A percentile compares a stretch with the other conserved stretches of the same genome.
Evolutionary conservation across 129 eudicot genomes (phyloP).

Genomic region (Rutidosis leptorrhynchoides): DNA sequence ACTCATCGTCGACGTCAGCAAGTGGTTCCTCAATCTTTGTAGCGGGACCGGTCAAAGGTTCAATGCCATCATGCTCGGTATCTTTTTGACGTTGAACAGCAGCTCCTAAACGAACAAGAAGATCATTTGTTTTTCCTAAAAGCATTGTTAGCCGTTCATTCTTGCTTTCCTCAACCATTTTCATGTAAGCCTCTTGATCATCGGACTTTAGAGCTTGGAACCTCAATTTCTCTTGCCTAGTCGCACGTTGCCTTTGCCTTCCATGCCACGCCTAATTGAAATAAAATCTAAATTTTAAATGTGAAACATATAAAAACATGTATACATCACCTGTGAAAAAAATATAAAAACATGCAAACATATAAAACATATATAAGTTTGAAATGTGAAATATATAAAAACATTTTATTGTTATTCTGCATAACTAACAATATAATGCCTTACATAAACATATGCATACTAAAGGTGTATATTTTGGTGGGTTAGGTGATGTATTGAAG

Average conservation of each 20-base stretch:
- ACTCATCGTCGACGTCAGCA: slow-evolving; percentile 52
- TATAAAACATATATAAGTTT: too few relatives aligned
- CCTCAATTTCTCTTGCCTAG: slow-evolving; percentile 88
- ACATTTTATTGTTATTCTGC: too few relatives aligned
- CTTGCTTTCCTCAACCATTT: slow-evolving; percentile 99
- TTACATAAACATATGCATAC: background rate
- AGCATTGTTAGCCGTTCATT: slow-evolving; percentile 94
- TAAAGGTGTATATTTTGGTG: too few relatives aligned
- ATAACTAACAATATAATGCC: slow-evolving; percentile 4
- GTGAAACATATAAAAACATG: too few relatives aligned
- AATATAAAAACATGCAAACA: too few relatives aligned
- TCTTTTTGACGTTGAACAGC: slow-evolving; percentile 98
- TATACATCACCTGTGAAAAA: too few relatives aligned
- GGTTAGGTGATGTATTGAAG: too few relatives aligned
- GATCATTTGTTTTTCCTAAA: slow-evolving; percentile 93
- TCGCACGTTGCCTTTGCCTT: slow-evolving; percentile 96
- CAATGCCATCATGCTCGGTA: slow-evolving; percentile 79
- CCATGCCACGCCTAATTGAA: slow-evolving; percentile 91
- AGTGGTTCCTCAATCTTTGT: slow-evolving; percentile 42
- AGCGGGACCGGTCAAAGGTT: slow-evolving; percentile 57
- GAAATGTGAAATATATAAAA: too few relatives aligned
- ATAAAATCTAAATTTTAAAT: slow-evolving; percentile 10
- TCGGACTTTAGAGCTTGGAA: slow-evolving; percentile 91
- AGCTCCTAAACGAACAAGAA: slow-evolving; percentile 93
- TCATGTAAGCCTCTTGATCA: slow-evolving; percentile 99